Conservation (phyloP, 441 rosid genomes). For the Adansonia grandidieri region DNA sequence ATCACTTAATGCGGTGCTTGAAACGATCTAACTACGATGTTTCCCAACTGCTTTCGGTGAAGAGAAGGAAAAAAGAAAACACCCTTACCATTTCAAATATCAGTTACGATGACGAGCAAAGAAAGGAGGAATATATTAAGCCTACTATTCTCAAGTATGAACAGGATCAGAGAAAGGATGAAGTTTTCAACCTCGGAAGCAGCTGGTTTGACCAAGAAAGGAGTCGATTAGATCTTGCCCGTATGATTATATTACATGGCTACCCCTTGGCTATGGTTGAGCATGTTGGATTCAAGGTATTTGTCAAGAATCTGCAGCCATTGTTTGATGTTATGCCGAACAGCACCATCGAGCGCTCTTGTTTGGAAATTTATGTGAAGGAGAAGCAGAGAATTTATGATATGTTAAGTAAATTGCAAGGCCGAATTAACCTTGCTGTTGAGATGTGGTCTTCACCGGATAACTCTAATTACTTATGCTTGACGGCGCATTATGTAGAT, state of each 20-base stretch:
- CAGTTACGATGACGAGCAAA: conserved; percentile 63
- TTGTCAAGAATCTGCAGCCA: conserved; percentile 93
- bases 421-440: conserved; percentile 78
- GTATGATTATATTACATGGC: conserved; percentile 86
- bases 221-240: conserved; percentile 81
- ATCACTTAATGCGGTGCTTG: conserved; percentile 91
- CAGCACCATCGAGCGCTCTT: conserved; percentile 62
- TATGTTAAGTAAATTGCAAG: conserved; percentile 59
- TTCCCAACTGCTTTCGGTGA: conserved; percentile 76
- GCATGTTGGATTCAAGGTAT: conserved; percentile 85
- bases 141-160: conserved; percentile 65
- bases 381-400: conserved; percentile 82
- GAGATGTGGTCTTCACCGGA: conserved; percentile 84
- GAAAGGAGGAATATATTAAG: conserved; percentile 71
- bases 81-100: conserved; percentile 52
- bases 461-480: conserved; percentile 60
- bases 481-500: conserved; percentile 78
- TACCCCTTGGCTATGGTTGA: conserved; percentile 86
- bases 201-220: conserved; percentile 80
- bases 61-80: conserved; percentile 78
- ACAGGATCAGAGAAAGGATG: conserved; percentile 77
- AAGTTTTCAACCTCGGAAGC: conserved; percentile 60
- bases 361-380: conserved; percentile 72
- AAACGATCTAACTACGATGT: conserved; percentile 80
- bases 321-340: conserved; percentile 70